Percentiles rank a stretch among this genome's conserved stretches.
These are phyloP conservation scores for Cordia subcordata DNA, from an alignment of 257 asterid species.

Conservation along the genomic window DNA sequence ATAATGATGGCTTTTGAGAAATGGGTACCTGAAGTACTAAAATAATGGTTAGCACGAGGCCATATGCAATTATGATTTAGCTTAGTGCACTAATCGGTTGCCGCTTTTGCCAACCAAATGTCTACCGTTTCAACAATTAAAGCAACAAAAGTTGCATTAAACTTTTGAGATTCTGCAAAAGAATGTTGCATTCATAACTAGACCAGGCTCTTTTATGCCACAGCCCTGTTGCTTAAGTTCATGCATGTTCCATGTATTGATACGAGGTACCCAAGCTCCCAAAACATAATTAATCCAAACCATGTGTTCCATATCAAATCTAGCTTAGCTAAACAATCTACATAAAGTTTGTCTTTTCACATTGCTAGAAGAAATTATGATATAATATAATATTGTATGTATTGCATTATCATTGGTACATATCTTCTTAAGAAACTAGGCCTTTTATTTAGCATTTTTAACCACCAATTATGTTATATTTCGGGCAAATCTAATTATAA, in stretches of 20 bases:
- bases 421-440: no score
- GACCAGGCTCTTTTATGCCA: constrained; percentile 4
- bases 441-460: no score
- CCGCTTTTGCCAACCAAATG: constrained; percentile 26
- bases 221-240: neutral
- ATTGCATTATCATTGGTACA: no score
- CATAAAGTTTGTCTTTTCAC: no score
- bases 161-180: constrained; percentile 13
- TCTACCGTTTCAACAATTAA: constrained; percentile 12
- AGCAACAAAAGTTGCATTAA: constrained; percentile 8
- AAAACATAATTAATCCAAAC: no score
- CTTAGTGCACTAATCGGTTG: constrained; percentile 12
- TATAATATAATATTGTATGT: neutral
- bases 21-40: neutral
- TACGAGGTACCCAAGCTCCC: no score
- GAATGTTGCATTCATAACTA: constrained; percentile 29
- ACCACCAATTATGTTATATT: no score
- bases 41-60: neutral
- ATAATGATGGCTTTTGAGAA: neutral
- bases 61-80: neutral
- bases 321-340: no score
- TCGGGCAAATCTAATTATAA: no score
- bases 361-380: neutral
- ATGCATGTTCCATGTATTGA: no score
- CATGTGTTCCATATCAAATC: neutral